Base-by-base conservation (phyloP, 139 green algal species). In the Zygnema circumcarinatum region DNA sequence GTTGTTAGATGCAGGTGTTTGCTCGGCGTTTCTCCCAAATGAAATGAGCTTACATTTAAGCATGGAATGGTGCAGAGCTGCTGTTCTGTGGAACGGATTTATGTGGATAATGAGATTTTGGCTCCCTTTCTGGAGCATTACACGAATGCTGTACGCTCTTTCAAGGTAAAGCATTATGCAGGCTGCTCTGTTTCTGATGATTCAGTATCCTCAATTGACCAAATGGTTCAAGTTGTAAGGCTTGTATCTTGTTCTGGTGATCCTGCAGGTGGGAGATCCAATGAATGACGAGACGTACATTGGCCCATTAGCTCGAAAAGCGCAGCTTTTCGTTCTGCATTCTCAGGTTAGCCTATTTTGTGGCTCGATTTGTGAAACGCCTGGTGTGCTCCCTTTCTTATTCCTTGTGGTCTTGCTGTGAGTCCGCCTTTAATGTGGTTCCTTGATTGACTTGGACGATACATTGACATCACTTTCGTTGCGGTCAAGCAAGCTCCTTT, bases 41-140 rank as follows among this genome's bases (percentile, higher is more conserved):
- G n/a, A n/a, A n/a, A n/a, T n/a, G n/a, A n/a, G n/a, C n/a, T n/a
- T n/a, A n/a, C n/a, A n/a, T n/a, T n/a, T n/a, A n/a, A n/a, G n/a
- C n/a, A n/a, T n/a, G n/a, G 36, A 11, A 78, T 78, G 7, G 7
- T 78, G 31, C 86, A 90, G 86, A 90, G 86, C 80, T 90, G 86
- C 78, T 90, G 86, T 42, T 69, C 86, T 39, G 86, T 90, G 11
- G 86, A 90, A 53, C 29, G 86, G 29, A 89, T 90, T 1, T 90
- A 89, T 41, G 86, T 90, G 86, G 42, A 90, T 54, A 72, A 41
- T n/a, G 31, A 29, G 47, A 74, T 90, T 1, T 35, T 54, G 22
- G 1, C n/a, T 29, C 21, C 54, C 16, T 90, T 90, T 39, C 11
- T 89, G 33, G 79, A 90, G 22, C 39, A 38, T 31, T 89, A 74